Evolutionary conservation across 2,329 filamentous ascomycete species (phyloP), one percentile per base, ranked within the genome.

Genomic region (Cryphonectria radicalis): DNA sequence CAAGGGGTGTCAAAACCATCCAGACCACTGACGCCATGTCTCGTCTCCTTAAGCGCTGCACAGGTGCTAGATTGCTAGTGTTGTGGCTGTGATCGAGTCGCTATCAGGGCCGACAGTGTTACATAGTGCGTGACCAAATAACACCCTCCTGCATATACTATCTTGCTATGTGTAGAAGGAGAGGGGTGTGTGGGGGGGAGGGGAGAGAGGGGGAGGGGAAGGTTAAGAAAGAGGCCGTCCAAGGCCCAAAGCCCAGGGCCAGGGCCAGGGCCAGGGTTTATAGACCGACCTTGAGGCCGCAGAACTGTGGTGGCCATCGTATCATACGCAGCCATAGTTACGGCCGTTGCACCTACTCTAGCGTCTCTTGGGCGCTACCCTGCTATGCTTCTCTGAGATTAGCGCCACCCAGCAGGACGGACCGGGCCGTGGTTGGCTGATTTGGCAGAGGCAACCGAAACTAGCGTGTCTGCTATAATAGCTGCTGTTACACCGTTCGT

Each of bases 341-440:
- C 46, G 46, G 46, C 46, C 46, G 19, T 50, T 50, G 22, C 22
- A 22, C 46, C 46, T 7, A 43, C 14, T 50, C 46, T 50, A 63
- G 70, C 28, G 10, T 28, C 25, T 32, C 25, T 32, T 59, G 25
- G 17, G 22, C 11, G 19, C 70, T 25, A 19, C 66, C 13, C 3
- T 2, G 1, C 43, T 69, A 66, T 14, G 2, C 55, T 0, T 1
- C 4, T 60, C 11, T 7, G 10, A 11, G 13, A 8, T 42, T 70
- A 70, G 68, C 68, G 68, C 10, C 1, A 28, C 13, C 71, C 71
- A 69, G 70, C 71, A 35, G 42, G 1, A 46, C 65, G 71, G 71
- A 67, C 66, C 66, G 66, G 42, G 37, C 66, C 66, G 66, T 67
- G 66, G 66, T 67, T 60, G 66, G 66, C 53, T 67, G 50, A 11